phyloP scores from a whole-genome alignment of 2,329 filamentous ascomycete genomes.

The Aspergillus bombycis region DNA sequence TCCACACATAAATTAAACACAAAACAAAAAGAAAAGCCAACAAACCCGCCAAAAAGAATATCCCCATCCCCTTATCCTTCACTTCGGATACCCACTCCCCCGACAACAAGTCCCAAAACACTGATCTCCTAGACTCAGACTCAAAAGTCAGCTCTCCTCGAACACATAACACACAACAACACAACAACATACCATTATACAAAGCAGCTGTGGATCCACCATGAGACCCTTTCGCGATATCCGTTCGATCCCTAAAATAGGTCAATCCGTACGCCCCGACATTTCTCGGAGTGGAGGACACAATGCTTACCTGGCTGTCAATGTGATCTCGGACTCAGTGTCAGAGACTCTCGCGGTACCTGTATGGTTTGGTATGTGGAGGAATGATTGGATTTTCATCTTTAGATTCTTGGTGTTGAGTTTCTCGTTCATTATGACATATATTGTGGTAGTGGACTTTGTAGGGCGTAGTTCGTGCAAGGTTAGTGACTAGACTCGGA shows the following conservation, averaged over 20 bases:
- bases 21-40: too few species aligned
- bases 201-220: not conserved
- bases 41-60: too few species aligned
- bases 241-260: not conserved
- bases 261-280: too few species aligned
- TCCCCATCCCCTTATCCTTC: not conserved
- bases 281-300: not conserved
- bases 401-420: not conserved
- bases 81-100: not conserved
- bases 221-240: not conserved
- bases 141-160: not conserved
- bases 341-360: not conserved
- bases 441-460: not conserved
- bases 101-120: constrained; percentile 1
- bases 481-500: too few species aligned
- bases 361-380: not conserved
- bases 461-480: too few species aligned
- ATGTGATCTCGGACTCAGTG: not conserved
- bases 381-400: not conserved
- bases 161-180: not conserved
- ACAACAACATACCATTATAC: not conserved
- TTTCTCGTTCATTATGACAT: not conserved
- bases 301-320: not conserved
- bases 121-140: not conserved
- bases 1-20: not conserved